Base-by-base conservation (phyloP, 495 filamentous ascomycete genomes). In the Xylaria nigripes region DNA sequence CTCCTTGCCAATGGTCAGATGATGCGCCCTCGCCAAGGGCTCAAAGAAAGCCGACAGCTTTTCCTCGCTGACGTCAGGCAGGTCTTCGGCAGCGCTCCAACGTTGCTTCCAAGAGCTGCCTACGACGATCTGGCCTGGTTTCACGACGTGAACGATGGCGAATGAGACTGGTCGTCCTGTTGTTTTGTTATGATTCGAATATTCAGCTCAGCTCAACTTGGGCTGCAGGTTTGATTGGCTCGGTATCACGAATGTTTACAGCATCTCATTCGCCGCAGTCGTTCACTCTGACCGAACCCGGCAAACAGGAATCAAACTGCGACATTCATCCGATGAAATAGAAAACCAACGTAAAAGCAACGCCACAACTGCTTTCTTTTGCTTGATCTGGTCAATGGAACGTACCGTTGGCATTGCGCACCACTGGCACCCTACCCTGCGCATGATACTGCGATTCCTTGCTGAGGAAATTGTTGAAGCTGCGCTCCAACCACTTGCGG, bases 401-500 rank as follows among this genome's bases (percentile, higher is more conserved):
- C 50, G 30, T 53, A 66, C 61, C 55, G n/a, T 63, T 63, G 8
- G 60, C 32, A 34, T 59, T 61, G 38, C 63, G 60, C 16, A 66
- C 53, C 0, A 66, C 56, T 0, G 58, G 60, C 12, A 66, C 48
- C 58, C 61, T 66, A 10, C 52, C 49, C 48, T 63, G 52, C 1
- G 60, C 60, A 29, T 41, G 62, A 43, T 61, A 63, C 23, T 61
- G 60, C 22, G 63, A 66, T 51, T 61, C 56, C 23, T 59, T 55
- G 52, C 58, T 53, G 6, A 66, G 40, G 54, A 66, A 66, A 32
- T 66, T 66, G 18, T 63, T 51, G 18, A 66, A 66, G 41, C 63
- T 61, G 32, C 63, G 57, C 56, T 63, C 47, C 5, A 66, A 52
- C 63, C 63, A 66, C 41, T 57, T 63, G 16, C 58, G 60, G 8